phyloP scores from a whole-genome alignment of 768 basidiomycete species.

The Mycena galericulata region DNA sequence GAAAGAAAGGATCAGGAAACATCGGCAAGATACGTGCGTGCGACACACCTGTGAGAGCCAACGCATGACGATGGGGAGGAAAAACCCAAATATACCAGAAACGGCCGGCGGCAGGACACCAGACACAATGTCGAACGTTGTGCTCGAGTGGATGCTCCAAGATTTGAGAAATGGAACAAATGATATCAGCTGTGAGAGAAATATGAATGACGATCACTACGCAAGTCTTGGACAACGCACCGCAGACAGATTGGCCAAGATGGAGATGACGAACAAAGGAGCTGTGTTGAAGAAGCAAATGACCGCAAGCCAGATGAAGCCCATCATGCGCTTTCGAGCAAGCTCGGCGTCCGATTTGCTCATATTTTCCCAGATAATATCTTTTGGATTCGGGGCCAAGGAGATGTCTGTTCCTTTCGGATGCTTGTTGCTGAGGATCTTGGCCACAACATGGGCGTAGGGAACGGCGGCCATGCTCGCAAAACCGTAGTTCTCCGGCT shows the following conservation, averaged over 20 bases:
- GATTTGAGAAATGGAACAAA: conserved; percentile 81
- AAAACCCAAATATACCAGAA: conserved; percentile 89
- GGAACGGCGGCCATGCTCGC: conserved; percentile 77
- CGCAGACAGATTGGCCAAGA: conserved; percentile 90
- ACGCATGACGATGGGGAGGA: conserved; percentile 93
- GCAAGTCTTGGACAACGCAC: conserved; percentile 49
- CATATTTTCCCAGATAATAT: conserved; percentile 95
- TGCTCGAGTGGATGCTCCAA: conserved; percentile 75
- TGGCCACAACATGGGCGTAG: conserved; percentile 76
- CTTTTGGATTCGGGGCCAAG: conserved; percentile 81
- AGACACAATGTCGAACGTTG: conserved; percentile 85
- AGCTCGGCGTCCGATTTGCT: conserved; percentile 76
- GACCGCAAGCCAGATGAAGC: conserved; percentile 80
- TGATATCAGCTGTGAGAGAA: conserved; percentile 59
- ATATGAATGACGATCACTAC: conserved; percentile 19
- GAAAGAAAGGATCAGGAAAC: conserved; percentile 72
- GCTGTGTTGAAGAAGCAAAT: conserved; percentile 97
- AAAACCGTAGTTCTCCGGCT: conserved; percentile 78
- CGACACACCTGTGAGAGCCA: conserved; percentile 75
- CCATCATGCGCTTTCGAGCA: conserved; percentile 73
- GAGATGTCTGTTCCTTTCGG: conserved; percentile 67
- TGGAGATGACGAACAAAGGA: conserved; percentile 90
- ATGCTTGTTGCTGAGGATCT: conserved; percentile 62
- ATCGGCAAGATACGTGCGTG: conserved; percentile 58
- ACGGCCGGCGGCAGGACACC: conserved; percentile 94